Conservation (phyloP, 257 asterid genomes). For the Osmanthus fragrans region DNA sequence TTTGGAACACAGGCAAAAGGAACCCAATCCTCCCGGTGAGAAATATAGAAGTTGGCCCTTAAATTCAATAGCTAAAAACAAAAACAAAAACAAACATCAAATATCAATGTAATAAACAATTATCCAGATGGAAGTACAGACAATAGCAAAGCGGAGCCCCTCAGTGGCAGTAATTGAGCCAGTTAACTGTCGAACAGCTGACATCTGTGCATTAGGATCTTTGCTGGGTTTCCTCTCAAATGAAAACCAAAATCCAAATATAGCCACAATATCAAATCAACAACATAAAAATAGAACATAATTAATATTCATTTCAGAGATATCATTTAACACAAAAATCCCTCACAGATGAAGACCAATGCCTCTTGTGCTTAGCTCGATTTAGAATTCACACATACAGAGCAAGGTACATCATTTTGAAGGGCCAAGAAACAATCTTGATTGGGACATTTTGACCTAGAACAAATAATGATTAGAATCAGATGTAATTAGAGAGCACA, state of each 20-base stretch:
- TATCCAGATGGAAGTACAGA: constrained; percentile 40
- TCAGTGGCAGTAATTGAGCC: constrained; percentile 64
- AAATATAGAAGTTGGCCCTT: neutral
- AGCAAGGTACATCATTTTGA: neutral
- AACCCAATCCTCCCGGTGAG: neutral
- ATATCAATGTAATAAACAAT: neutral
- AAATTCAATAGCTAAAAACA: neutral
- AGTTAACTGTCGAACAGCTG: constrained; percentile 64
- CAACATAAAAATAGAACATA: neutral
- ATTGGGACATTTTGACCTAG: neutral
- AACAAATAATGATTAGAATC: neutral
- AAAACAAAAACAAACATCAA: neutral
- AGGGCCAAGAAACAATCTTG: neutral
- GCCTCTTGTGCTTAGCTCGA: neutral
- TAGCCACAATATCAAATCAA: neutral
- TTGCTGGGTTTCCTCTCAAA: constrained; percentile 36
- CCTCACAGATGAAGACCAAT: neutral
- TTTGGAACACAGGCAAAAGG: neutral
- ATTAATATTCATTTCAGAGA: too few species aligned
- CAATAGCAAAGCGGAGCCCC: constrained; percentile 80
- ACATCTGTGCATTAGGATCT: constrained; percentile 37
- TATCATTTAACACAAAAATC: neutral
- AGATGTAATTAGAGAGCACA: neutral
- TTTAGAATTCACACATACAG: neutral
- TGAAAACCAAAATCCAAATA: constrained; percentile 38